Conservation (phyloP, 345 rosid species). For the Erysimum cheiranthoides region DNA sequence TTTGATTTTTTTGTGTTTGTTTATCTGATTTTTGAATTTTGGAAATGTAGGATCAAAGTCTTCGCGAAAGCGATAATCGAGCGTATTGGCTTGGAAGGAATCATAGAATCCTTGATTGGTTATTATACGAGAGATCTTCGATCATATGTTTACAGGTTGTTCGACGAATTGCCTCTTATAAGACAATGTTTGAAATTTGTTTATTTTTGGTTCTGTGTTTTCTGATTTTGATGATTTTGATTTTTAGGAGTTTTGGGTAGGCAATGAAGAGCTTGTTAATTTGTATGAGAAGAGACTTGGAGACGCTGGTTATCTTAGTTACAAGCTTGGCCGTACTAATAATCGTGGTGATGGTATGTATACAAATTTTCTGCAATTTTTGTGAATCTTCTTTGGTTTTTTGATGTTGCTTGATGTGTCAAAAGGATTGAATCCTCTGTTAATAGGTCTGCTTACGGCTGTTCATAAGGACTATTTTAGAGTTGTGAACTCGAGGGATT, state of each 20-base stretch:
- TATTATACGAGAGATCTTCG: conserved; percentile 79
- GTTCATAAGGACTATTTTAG: conserved; percentile 76
- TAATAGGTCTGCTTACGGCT: conserved; percentile 77
- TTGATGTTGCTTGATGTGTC: conserved; percentile 7
- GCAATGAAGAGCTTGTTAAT: conserved; percentile 84
- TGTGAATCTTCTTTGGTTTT: neutral
- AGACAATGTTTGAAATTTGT: neutral
- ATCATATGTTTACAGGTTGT: conserved; percentile 90
- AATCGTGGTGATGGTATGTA: conserved; percentile 93
- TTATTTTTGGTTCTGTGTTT: neutral
- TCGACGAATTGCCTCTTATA: conserved; percentile 5
- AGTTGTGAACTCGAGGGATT: conserved; percentile 70
- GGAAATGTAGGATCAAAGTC: conserved; percentile 60
- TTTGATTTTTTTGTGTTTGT: neutral
- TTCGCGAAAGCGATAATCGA: conserved; percentile 79
- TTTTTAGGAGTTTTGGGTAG: conserved; percentile 89
- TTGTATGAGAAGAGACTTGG: conserved; percentile 84
- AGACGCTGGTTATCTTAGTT: conserved; percentile 82
- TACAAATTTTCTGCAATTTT: neutral
- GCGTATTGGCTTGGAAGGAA: conserved; percentile 78
- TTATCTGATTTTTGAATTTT: neutral
- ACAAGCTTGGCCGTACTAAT: conserved; percentile 87
- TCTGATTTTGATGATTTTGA: neutral
- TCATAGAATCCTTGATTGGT: conserved; percentile 77
- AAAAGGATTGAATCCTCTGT: neutral